phyloP scores from a whole-genome alignment of 306 rosid species.

The Gastrolobium bilobum region DNA sequence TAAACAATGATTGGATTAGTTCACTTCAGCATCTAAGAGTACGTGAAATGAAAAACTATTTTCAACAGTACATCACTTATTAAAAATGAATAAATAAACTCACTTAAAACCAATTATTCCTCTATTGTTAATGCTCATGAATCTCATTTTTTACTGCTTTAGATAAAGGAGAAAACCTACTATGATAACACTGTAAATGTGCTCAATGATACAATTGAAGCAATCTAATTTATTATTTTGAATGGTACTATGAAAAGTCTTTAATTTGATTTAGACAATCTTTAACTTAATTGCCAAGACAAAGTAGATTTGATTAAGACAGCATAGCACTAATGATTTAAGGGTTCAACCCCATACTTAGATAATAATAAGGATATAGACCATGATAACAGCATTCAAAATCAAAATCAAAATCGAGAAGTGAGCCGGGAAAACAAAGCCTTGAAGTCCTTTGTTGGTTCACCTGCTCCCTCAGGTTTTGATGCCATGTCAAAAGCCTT shows the following conservation, averaged over 20 bases:
- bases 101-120: too few relatives aligned
- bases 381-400: slow-evolving; percentile 1
- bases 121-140: too few relatives aligned
- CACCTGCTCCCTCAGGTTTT: slow-evolving; percentile 80
- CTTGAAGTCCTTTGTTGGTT: slow-evolving; percentile 90
- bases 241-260: neutral
- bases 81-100: too few relatives aligned
- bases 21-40: too few relatives aligned
- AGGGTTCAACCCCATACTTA: neutral
- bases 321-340: neutral
- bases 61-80: too few relatives aligned
- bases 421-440: slow-evolving; percentile 82
- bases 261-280: neutral
- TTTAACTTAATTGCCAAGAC: slow-evolving; percentile 7
- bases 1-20: too few relatives aligned
- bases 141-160: too few relatives aligned
- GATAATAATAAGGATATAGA: neutral
- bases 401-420: slow-evolving; percentile 62
- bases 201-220: neutral
- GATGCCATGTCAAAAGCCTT: slow-evolving; percentile 95
- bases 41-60: too few relatives aligned
- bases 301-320: neutral
- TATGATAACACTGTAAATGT: neutral
- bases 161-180: too few relatives aligned
- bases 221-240: too few relatives aligned